phyloP scores from a whole-genome alignment of 176 grass and related monocot genomes.

The Bothriochloa decipiens region DNA sequence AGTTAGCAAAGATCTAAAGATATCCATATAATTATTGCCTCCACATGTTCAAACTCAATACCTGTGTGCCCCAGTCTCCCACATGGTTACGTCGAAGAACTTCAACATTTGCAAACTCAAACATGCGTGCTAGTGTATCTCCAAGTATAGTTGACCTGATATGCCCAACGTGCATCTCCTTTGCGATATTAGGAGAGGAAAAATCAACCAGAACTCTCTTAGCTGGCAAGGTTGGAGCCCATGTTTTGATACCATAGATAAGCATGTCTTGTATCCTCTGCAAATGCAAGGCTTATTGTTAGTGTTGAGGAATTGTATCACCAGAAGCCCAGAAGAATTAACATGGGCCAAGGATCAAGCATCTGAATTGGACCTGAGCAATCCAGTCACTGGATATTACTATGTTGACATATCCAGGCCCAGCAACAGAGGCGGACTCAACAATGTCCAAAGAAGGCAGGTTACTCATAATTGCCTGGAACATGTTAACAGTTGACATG shows the following conservation, averaged over 20 bases:
- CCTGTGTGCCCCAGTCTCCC: slow-evolving; percentile 76
- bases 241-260: slow-evolving; percentile 55
- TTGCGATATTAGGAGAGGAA: slow-evolving; percentile 71
- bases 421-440: slow-evolving; percentile 60
- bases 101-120: slow-evolving; percentile 59
- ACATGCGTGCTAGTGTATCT: slow-evolving; percentile 62
- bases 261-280: slow-evolving; percentile 68
- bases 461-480: slow-evolving; percentile 58
- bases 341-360: not conserved
- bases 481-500: not conserved
- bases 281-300: not conserved
- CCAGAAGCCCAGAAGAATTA: not conserved
- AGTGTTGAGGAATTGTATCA: not conserved
- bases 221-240: slow-evolving; percentile 61
- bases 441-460: slow-evolving; percentile 65
- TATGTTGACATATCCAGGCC: slow-evolving; percentile 76
- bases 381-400: slow-evolving; percentile 59
- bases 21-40: not conserved
- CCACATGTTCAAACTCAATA: not conserved
- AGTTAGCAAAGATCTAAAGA: not conserved
- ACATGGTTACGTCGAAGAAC: slow-evolving; percentile 75
- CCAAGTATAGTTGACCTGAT: slow-evolving; percentile 69
- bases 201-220: slow-evolving; percentile 45
- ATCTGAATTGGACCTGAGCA: slow-evolving; percentile 47
- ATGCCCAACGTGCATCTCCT: slow-evolving; percentile 73